Percentiles rank a stretch among this genome's conserved stretches.
These are phyloP conservation scores for Fusarium sarcochroum DNA, from an alignment of 2,329 filamentous ascomycete genomes.

Conservation along the genomic window DNA sequence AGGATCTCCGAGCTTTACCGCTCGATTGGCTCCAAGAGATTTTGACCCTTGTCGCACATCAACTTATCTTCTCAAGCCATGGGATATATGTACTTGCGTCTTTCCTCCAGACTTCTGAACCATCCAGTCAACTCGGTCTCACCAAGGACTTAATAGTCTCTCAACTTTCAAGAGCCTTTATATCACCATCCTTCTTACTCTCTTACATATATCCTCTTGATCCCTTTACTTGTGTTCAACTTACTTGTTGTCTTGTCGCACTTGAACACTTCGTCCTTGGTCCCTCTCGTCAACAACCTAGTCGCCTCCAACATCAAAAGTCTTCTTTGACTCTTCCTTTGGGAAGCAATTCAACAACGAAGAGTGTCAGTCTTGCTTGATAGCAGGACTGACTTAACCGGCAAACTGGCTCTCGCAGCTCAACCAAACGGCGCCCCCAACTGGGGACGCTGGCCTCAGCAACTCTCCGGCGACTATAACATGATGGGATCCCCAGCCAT, in stretches of 20 bases:
- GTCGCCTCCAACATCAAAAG: slow-evolving; percentile 16
- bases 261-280: slow-evolving; percentile 15
- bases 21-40: slow-evolving; percentile 52
- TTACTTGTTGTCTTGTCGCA: slow-evolving; percentile 25
- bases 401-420: slow-evolving; percentile 63
- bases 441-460: slow-evolving; percentile 70
- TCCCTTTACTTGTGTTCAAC: slow-evolving; percentile 18
- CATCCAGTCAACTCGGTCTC: slow-evolving; percentile 42
- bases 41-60: slow-evolving; percentile 51
- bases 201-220: slow-evolving; percentile 35
- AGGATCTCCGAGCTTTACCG: slow-evolving; percentile 52
- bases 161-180: slow-evolving; percentile 32
- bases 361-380: slow-evolving; percentile 45
- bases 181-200: slow-evolving; percentile 36
- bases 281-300: slow-evolving; percentile 10
- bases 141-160: slow-evolving; percentile 40
- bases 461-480: slow-evolving; percentile 62
- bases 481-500: slow-evolving; percentile 64
- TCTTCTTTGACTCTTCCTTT: slow-evolving; percentile 17
- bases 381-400: slow-evolving; percentile 44
- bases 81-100: slow-evolving; percentile 49
- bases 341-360: slow-evolving; percentile 8
- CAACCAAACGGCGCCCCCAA: slow-evolving; percentile 60
- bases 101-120: slow-evolving; percentile 46
- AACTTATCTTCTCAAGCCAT: slow-evolving; percentile 42